Conservation (phyloP, 164 flowering plant species). For the Vitis rupestris region DNA sequence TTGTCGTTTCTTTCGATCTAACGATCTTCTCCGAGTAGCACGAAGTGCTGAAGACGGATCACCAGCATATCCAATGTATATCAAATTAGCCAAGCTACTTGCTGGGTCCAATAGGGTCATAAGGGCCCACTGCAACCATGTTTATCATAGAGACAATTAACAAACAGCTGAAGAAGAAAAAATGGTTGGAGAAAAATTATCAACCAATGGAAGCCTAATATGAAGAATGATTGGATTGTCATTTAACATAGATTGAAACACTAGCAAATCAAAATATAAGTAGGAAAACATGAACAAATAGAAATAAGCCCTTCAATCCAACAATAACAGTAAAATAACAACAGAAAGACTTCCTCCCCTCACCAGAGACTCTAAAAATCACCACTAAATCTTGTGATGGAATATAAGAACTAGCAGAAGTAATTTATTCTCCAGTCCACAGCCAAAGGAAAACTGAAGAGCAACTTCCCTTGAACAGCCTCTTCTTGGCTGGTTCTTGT, state of each 20-base stretch:
- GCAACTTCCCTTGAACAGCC: not conserved
- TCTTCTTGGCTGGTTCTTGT: not conserved
- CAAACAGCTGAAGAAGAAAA: not conserved
- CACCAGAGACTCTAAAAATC: not conserved
- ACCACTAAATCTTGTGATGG: not conserved
- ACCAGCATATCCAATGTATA: slow-evolving; percentile 77
- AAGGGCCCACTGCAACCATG: slow-evolving; percentile 87
- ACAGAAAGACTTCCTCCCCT: not conserved
- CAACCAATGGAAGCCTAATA: not conserved
- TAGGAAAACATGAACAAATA: not conserved
- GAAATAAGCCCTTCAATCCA: not conserved
- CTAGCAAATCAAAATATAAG: too few relatives aligned
- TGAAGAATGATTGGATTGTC: too few relatives aligned
- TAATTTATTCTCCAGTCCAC: not conserved
- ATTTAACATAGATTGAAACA: too few relatives aligned
- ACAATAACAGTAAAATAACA: not conserved
- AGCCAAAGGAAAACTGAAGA: not conserved
- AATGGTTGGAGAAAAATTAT: too few relatives aligned
- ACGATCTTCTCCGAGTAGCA: slow-evolving; percentile 65
- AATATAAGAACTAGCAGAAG: not conserved
- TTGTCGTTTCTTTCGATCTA: slow-evolving; percentile 82
- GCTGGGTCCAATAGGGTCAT: slow-evolving; percentile 90
- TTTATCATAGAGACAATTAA: not conserved
- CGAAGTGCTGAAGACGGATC: slow-evolving; percentile 74
- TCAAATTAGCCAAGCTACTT: slow-evolving; percentile 62